Evolutionary conservation across 163 green algal genomes (phyloP).

Genomic region (Scenedesmus sp.): DNA sequence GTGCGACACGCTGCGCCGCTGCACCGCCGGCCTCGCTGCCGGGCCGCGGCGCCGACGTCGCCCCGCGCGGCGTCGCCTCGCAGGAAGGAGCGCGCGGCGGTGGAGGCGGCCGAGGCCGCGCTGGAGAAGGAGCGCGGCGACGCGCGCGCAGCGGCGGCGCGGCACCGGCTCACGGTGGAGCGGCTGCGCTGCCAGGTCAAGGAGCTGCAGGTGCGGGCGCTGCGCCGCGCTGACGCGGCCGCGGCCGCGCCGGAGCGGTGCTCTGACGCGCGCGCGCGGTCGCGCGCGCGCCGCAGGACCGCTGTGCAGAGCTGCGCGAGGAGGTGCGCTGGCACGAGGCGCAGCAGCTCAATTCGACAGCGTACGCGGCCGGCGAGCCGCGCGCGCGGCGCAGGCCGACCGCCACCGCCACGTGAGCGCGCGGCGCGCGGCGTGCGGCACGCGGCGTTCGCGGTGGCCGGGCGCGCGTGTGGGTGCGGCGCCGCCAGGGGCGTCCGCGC

Average conservation of each 20-base stretch:
- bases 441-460: too few species aligned
- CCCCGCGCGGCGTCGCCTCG: too few species aligned
- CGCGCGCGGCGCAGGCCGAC: conserved; percentile 13
- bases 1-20: too few species aligned
- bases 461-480: too few species aligned
- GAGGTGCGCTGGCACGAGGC: conserved; percentile 79
- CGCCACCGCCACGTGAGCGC: too few species aligned
- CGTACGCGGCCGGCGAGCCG: conserved; percentile 1
- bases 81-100: conserved; percentile 72
- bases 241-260: too few species aligned
- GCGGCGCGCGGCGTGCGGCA: too few species aligned
- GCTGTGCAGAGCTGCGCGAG: conserved; percentile 75
- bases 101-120: conserved; percentile 68
- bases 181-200: conserved; percentile 79
- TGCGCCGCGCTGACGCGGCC: too few species aligned
- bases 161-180: conserved; percentile 85
- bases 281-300: conserved; percentile 60
- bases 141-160: conserved; percentile 65
- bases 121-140: conserved; percentile 75
- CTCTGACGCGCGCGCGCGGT: too few species aligned
- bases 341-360: conserved; percentile 55
- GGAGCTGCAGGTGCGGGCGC: conserved; percentile 80
- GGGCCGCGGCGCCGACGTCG: too few species aligned
- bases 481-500: too few species aligned
- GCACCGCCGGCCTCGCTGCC: too few species aligned